Evolutionary conservation across 148 eudicot genomes (phyloP).

Genomic region (Pharnaceum exiguum): DNA sequence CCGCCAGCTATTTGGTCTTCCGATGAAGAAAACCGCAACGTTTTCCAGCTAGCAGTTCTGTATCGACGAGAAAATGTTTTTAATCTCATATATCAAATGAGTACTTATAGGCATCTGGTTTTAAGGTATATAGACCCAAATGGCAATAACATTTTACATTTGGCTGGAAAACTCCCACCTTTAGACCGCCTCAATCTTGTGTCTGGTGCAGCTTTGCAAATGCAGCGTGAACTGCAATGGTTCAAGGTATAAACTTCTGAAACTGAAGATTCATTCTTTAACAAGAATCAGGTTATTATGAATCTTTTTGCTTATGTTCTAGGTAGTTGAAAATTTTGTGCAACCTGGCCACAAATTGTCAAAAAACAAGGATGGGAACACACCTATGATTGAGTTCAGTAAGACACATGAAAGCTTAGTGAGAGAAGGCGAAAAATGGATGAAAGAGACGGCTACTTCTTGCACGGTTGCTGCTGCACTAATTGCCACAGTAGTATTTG

Average conservation of each 20-base stretch:
- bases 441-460: constrained; percentile 23
- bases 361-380: constrained; percentile 22
- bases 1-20: constrained; percentile 26
- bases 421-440: constrained; percentile 27
- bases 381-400: constrained; percentile 20
- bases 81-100: constrained; percentile 26
- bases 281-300: background rate
- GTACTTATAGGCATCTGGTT: constrained; percentile 9
- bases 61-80: constrained; percentile 28
- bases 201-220: constrained; percentile 20
- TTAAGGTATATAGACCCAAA: constrained; percentile 14
- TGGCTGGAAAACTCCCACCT: constrained; percentile 19
- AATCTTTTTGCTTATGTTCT: background rate
- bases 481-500: constrained; percentile 19
- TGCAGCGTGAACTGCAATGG: constrained; percentile 31
- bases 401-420: constrained; percentile 16
- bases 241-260: constrained; percentile 9
- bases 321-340: constrained; percentile 25
- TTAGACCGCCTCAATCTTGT: constrained; percentile 16
- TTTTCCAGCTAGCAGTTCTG: constrained; percentile 25
- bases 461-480: constrained; percentile 21
- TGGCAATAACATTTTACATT: constrained; percentile 26
- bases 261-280: background rate
- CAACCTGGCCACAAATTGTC: constrained; percentile 22
- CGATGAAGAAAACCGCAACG: constrained; percentile 17